phyloP scores from a whole-genome alignment of 495 filamentous ascomycete genomes.

The Trichocladium uniseriatum region DNA sequence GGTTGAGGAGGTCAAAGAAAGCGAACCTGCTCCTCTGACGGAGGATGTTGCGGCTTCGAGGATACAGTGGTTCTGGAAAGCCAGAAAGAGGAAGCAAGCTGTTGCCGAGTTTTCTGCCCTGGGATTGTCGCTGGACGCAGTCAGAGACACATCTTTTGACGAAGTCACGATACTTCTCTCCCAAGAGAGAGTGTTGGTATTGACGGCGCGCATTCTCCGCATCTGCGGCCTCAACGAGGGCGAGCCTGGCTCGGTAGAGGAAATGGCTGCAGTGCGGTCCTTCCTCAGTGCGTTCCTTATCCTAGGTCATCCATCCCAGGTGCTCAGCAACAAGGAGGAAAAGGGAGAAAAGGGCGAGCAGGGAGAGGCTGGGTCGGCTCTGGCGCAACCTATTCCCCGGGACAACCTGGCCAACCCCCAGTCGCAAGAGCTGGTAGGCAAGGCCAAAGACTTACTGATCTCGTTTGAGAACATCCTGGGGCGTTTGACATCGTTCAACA shows the following conservation, averaged over 20 bases:
- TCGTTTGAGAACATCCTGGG: slow-evolving; percentile 71
- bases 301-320: slow-evolving; percentile 82
- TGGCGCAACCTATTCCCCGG: slow-evolving; percentile 37
- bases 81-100: slow-evolving; percentile 46
- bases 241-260: slow-evolving; percentile 56
- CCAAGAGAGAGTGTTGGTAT: slow-evolving; percentile 58
- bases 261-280: slow-evolving; percentile 72
- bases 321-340: slow-evolving; percentile 74
- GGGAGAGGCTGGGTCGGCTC: slow-evolving; percentile 31
- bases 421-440: slow-evolving; percentile 69
- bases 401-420: slow-evolving; percentile 49
- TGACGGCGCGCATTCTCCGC: slow-evolving; percentile 62
- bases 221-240: slow-evolving; percentile 69
- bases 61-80: slow-evolving; percentile 74
- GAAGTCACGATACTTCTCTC: slow-evolving; percentile 69
- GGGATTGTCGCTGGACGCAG: slow-evolving; percentile 62
- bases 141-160: slow-evolving; percentile 72
- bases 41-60: slow-evolving; percentile 58
- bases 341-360: slow-evolving; percentile 60
- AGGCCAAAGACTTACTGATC: slow-evolving; percentile 75
- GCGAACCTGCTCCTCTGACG: slow-evolving; percentile 44
- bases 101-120: slow-evolving; percentile 60
- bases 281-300: slow-evolving; percentile 92
- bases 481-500: slow-evolving; percentile 42
- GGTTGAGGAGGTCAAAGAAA: slow-evolving; percentile 42